These are phyloP conservation scores for Fusarium compactum DNA, from an alignment of 2,329 filamentous ascomycete species.

Conservation along the genomic window DNA sequence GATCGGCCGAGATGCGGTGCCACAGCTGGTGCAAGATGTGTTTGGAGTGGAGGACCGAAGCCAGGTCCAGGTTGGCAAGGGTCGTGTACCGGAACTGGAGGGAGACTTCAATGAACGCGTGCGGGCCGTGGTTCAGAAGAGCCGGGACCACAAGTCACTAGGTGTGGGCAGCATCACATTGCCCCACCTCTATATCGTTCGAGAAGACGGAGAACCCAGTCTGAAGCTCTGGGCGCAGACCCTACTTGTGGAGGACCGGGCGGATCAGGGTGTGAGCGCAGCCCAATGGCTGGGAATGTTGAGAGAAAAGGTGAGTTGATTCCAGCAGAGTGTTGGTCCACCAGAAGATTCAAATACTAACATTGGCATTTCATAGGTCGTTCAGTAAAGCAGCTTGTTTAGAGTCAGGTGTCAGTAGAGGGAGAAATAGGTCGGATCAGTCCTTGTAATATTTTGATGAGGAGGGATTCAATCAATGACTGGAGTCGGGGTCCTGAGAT, in stretches of 20 bases:
- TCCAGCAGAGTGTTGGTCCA: background rate
- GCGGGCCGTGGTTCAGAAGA: constrained; percentile 91
- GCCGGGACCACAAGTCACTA: constrained; percentile 84
- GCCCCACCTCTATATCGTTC: constrained; percentile 91
- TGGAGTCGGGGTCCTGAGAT: constrained; percentile 42
- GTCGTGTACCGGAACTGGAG: constrained; percentile 85
- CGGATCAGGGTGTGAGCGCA: constrained; percentile 92
- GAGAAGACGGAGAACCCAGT: constrained; percentile 95
- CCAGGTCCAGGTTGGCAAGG: constrained; percentile 92
- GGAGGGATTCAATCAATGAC: constrained; percentile 39
- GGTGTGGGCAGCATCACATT: constrained; percentile 94
- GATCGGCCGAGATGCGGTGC: constrained; percentile 93
- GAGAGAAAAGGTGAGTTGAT: constrained; percentile 84
- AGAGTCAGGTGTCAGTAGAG: constrained; percentile 35
- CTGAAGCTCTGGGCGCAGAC: constrained; percentile 98
- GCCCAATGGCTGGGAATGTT: constrained; percentile 93
- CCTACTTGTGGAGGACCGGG: constrained; percentile 91
- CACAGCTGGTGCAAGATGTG: constrained; percentile 87
- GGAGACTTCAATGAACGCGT: constrained; percentile 98
- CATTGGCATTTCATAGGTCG: constrained; percentile 46
- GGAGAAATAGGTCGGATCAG: constrained; percentile 29
- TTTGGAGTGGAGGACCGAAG: constrained; percentile 88
- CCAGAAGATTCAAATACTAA: constrained; percentile 25
- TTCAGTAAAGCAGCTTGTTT: constrained; percentile 48
- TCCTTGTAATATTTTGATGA: constrained; percentile 44